These are phyloP conservation scores for Thermothelomyces thermophilus DNA, from an alignment of 2,329 filamentous ascomycete species.

Conservation along the genomic window DNA sequence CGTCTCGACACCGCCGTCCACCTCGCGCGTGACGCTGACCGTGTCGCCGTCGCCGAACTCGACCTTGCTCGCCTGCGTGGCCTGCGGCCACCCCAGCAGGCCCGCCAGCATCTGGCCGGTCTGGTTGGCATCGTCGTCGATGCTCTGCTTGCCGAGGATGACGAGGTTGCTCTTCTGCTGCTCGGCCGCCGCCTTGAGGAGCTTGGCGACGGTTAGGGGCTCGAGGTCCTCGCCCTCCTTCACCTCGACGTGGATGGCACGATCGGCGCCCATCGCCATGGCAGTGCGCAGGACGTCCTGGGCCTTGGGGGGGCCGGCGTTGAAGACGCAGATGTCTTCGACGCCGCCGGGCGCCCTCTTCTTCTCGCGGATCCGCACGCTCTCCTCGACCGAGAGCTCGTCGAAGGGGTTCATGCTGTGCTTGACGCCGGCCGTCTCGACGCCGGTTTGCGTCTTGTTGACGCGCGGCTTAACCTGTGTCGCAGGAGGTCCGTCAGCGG, in stretches of 20 bases:
- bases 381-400: constrained; percentile 95
- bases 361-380: constrained; percentile 87
- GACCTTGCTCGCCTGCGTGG: constrained; percentile 85
- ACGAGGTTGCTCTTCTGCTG: constrained; percentile 86
- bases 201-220: constrained; percentile 86
- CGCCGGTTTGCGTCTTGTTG: constrained; percentile 70
- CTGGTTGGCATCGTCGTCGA: constrained; percentile 92
- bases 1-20: constrained; percentile 93
- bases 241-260: constrained; percentile 78
- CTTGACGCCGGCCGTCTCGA: constrained; percentile 90
- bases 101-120: constrained; percentile 98
- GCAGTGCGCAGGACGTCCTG: constrained; percentile 87
- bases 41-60: constrained; percentile 63
- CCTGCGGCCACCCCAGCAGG: constrained; percentile 85
- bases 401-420: constrained; percentile 99
- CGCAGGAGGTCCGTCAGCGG: constrained; percentile 3
- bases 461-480: constrained; percentile 60
- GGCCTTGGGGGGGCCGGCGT: constrained; percentile 80
- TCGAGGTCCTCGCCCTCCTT: constrained; percentile 72
- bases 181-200: constrained; percentile 72
- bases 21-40: constrained; percentile 79
- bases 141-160: constrained; percentile 93
- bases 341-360: constrained; percentile 66
- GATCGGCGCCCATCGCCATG: constrained; percentile 98
- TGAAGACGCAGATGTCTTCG: constrained; percentile 85